Percentiles rank a stretch among this genome's conserved stretches.
Conservation (phyloP, 805 yeast species). For the Cyberlindnera mrakii region DNA sequence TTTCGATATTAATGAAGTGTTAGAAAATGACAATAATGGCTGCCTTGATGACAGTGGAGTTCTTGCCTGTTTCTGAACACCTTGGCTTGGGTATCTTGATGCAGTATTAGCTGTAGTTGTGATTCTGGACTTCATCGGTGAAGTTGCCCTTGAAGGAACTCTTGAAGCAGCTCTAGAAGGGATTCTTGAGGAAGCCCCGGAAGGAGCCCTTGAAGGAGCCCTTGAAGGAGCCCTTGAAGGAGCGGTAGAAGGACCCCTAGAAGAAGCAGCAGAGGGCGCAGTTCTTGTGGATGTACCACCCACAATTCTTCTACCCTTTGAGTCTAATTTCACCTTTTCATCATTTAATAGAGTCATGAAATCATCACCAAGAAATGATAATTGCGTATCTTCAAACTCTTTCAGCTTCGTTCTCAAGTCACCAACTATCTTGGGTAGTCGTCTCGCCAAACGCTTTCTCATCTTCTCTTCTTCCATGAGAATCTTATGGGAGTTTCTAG, state of each 20-base stretch:
- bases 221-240: slow-evolving; percentile 18
- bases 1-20: slow-evolving; percentile 11
- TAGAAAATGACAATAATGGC: slow-evolving; percentile 11
- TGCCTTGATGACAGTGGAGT: slow-evolving; percentile 6
- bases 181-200: slow-evolving; percentile 13
- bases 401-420: slow-evolving; percentile 42
- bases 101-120: slow-evolving; percentile 2
- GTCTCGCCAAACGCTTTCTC: slow-evolving; percentile 59
- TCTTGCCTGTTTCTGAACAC: slow-evolving; percentile 19
- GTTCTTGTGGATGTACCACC: slow-evolving; percentile 10
- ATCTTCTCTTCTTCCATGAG: slow-evolving; percentile 74
- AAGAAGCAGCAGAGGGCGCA: slow-evolving; percentile 12
- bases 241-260: slow-evolving; percentile 16
- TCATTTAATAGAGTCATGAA: slow-evolving; percentile 27
- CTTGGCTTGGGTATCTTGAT: slow-evolving; percentile 9
- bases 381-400: slow-evolving; percentile 41
- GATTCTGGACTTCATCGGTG: slow-evolving; percentile 12
- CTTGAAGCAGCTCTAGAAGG: slow-evolving; percentile 9
- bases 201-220: slow-evolving; percentile 15
- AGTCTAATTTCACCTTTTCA: slow-evolving; percentile 14
- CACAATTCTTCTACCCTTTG: slow-evolving; percentile 17
- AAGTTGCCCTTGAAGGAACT: slow-evolving; percentile 6
- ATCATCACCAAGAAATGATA: slow-evolving; percentile 22
- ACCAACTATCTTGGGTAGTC: slow-evolving; percentile 57
- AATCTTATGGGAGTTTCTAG: slow-evolving; percentile 73